phyloP scores from a whole-genome alignment of 805 yeast species.

The Myxozyma sirexii region DNA sequence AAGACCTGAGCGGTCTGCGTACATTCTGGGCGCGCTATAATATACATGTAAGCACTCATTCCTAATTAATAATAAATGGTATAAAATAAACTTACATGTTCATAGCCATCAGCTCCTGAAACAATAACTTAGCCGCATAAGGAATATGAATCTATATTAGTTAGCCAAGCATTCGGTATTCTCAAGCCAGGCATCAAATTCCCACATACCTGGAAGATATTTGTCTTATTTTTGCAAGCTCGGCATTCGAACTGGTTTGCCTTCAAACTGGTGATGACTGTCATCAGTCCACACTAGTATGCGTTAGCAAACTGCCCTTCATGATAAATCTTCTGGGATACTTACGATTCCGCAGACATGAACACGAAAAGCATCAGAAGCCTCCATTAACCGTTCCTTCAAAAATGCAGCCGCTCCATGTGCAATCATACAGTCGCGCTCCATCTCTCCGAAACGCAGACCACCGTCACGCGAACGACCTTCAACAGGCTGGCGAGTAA shows the following conservation, averaged over 20 bases:
- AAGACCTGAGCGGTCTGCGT: conserved; percentile 83
- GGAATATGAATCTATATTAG: conserved; percentile 66
- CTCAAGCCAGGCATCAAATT: no score
- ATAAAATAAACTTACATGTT: conserved; percentile 56
- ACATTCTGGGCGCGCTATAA: conserved; percentile 68
- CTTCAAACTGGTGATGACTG: conserved; percentile 94
- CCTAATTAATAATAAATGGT: no score
- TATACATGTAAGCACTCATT: background rate
- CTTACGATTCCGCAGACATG: conserved; percentile 85
- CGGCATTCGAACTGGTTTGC: conserved; percentile 98
- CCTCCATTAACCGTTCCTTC: conserved; percentile 98
- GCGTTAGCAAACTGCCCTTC: background rate
- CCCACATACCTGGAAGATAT: conserved; percentile 72
- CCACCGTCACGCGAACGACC: conserved; percentile 99
- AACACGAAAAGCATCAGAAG: conserved; percentile 97
- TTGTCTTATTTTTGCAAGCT: conserved; percentile 97
- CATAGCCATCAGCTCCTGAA: conserved; percentile 99
- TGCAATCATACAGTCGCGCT: conserved; percentile 99
- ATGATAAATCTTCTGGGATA: background rate
- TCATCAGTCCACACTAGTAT: conserved; percentile 83
- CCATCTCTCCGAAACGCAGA: conserved; percentile 99
- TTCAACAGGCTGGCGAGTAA: conserved; percentile 98
- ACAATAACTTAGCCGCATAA: conserved; percentile 94
- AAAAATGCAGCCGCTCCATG: conserved; percentile 99
- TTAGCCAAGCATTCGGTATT: background rate